phyloP scores from a whole-genome alignment of 2,329 filamentous ascomycete genomes.

The Bipolaris oryzae region DNA sequence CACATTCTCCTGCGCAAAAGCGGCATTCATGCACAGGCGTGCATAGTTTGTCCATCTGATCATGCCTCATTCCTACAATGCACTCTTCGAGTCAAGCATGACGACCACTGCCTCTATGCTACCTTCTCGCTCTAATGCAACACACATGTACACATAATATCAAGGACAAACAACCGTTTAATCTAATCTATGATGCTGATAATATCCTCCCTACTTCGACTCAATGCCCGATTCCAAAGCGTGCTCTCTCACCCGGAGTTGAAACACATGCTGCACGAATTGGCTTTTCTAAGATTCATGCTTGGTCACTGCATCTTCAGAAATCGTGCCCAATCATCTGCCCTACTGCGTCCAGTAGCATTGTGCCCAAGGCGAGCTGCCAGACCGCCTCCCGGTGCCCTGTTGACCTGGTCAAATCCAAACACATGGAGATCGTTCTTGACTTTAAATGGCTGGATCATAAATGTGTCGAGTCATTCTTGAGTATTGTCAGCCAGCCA shows the following conservation, averaged over 20 bases:
- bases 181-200: not conserved
- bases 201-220: not conserved
- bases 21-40: not conserved
- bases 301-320: not conserved
- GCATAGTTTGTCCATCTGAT: not conserved
- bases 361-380: not conserved
- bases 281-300: not conserved
- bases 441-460: not conserved
- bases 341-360: not conserved
- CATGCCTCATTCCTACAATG: not conserved
- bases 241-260: not conserved
- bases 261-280: not conserved
- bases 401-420: not conserved
- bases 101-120: not conserved
- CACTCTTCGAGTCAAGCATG: not conserved
- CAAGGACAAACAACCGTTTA: not conserved
- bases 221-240: not conserved
- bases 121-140: not conserved
- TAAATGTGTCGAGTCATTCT: not conserved
- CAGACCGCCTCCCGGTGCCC: not conserved
- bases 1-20: not conserved
- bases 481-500: not conserved
- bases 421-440: not conserved
- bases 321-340: not conserved
- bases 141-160: not conserved